Evolutionary conservation across 768 basidiomycete species (phyloP), one percentile per base, ranked within the genome.

Genomic region (Xerocomellus amylosporus): DNA sequence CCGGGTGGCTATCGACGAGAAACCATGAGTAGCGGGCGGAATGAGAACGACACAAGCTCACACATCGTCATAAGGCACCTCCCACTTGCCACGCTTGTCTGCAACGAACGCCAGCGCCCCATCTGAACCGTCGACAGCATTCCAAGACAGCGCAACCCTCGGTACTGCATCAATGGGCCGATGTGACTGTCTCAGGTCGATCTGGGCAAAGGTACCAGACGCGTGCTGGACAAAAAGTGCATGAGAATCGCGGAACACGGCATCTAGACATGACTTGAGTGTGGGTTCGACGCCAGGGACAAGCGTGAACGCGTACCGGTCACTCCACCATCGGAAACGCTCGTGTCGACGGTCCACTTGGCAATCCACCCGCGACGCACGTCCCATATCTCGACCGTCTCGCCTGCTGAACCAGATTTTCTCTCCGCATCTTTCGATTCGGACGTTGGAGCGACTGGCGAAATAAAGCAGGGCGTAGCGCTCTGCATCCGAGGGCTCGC

Each of bases 351-450:
- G 3, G 81, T 79, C 87, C 91, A 93, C 71, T 93, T 94, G 6
- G 88, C 86, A 46, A 93, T 78, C 81, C 87, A 90, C 0, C 82
- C 80, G 44, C 92, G 75, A 50, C 91, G 77, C 2, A 89, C 88
- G 66, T 94, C 91, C 92, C 92, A 94, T 22, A 93, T 85, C 62
- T 93, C 90, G 30, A 91, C 77, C 0, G 83, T 73, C 62, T 90
- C 86, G 3, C 84, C 81, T 3, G 61, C 46, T 12, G 40, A 39
- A 3, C 56, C 43, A 17, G 43, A 2, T 26, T 56, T 69, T 4
- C 61, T 58, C 2, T 61, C 59, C 19, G 47, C 45, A 1, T 59
- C 60, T 7, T 61, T 65, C 8, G 47, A 46, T 10, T 68, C 68
- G 6, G 42, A 41, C 5, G 19, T 48, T 4, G 59, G 54, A 28